Evolutionary conservation across 352 stramenopile species (phyloP), one percentile per base, ranked within the genome.

Genomic region (Globisporangium barbulae): DNA sequence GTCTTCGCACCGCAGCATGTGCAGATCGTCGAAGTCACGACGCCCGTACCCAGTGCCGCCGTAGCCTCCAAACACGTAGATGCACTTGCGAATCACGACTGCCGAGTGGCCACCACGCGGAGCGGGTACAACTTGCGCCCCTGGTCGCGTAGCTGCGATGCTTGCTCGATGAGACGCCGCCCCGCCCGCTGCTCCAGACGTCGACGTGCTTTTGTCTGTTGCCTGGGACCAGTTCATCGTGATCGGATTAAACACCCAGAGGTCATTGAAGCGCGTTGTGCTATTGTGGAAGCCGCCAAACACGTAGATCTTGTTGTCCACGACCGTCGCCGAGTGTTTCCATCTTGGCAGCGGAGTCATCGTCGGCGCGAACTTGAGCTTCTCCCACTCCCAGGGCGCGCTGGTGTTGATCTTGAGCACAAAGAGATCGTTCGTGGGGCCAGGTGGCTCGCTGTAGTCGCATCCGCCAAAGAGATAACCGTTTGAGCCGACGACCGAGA

Each of bases 1-100:
- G 30, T 95, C 94, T 41, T 97, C 90, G 30, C 97, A 75, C 21
- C 97, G 79, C 25, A 98, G 74, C 48, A 81, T 68, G 67, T 96
- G 82, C 37, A 99, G 66, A 73, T 99, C 96, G 57, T 98, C 91
- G 74, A 98, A 98, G 78, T 99, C 96, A 37, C 87, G 80, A 0
- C 96, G 79, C 1, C 86, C 86, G 67, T 96, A 98, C 4, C 94
- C 92, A 0, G 86, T 80, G 31, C 96, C 96, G 41, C 96, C 96
- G 68, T 99, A 99, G 1, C 96, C 96, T 17, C 96, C 96, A 81
- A 98, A 98, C 9, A 99, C 78, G 64, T 96, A 94, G 47, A 98
- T 85, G 37, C 62, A 73, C 48, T 78, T 75, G 56, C 85, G 79
- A 45, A 98, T 92, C 7, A 94, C 66, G 22, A 91, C 85, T 0